These are phyloP conservation scores for Rhinocladiella mackenziei DNA, from an alignment of 2,329 filamentous ascomycete genomes.

Conservation along the genomic window DNA sequence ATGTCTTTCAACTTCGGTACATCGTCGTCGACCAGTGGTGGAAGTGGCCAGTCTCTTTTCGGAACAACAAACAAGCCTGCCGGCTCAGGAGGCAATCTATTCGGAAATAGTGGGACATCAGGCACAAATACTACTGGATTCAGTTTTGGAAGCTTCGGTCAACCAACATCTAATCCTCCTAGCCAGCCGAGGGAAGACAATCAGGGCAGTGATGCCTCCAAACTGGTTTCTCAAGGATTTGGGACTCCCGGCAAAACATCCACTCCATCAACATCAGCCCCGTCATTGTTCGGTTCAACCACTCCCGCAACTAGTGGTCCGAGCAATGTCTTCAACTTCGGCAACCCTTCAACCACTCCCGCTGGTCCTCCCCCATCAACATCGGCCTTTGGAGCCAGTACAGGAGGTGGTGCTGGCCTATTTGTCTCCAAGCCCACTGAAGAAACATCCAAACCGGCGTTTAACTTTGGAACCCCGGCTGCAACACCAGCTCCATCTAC, in stretches of 20 bases:
- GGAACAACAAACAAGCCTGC: conserved; percentile 20
- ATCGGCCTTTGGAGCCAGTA: conserved; percentile 31
- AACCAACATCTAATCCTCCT: conserved; percentile 3
- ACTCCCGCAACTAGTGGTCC: conserved; percentile 36
- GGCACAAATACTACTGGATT: conserved; percentile 16
- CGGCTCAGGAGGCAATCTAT: conserved; percentile 16
- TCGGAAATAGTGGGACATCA: conserved; percentile 20
- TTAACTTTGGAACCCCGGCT: conserved; percentile 33
- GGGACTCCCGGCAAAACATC: conserved; percentile 23
- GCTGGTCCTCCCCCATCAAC: conserved; percentile 46
- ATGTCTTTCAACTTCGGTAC: conserved; percentile 21
- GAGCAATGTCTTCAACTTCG: conserved; percentile 37
- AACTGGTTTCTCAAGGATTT: conserved; percentile 15
- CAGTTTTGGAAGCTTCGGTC: conserved; percentile 14
- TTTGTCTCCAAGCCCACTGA: conserved; percentile 37
- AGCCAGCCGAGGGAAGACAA: conserved; percentile 10
- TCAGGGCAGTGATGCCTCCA: conserved; percentile 11
- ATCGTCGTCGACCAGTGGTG: conserved; percentile 14
- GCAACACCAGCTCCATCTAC: conserved; percentile 30
- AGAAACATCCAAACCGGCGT: conserved; percentile 26
- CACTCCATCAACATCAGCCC: conserved; percentile 29
- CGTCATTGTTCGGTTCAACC: conserved; percentile 37
- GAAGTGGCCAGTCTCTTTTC: conserved; percentile 21
- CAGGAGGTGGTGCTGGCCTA: conserved; percentile 33
- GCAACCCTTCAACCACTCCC: conserved; percentile 47